phyloP scores from a whole-genome alignment of 2,329 filamentous ascomycete species.

The Amauroascus niger region DNA sequence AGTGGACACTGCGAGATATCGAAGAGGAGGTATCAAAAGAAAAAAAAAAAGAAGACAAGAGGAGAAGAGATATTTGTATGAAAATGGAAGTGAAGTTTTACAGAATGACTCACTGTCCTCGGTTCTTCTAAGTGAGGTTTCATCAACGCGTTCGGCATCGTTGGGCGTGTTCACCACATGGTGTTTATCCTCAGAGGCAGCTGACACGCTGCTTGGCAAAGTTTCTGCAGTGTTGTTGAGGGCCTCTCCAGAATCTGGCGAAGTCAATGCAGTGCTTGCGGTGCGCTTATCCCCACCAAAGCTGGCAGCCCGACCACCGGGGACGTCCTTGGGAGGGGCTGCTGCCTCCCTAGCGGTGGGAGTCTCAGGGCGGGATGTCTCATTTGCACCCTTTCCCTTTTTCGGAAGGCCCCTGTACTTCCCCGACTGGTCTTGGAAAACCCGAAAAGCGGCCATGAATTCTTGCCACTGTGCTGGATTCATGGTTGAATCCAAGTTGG shows the following conservation, averaged over 20 bases:
- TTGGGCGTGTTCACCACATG: background rate
- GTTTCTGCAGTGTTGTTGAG: background rate
- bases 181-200: background rate
- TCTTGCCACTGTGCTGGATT: background rate
- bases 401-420: background rate
- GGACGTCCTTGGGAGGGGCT: background rate
- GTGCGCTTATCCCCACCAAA: background rate
- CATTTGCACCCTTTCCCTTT: background rate
- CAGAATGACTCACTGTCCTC: conserved; percentile 1
- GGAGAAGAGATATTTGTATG: background rate
- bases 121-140: background rate
- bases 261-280: conserved; percentile 1
- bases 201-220: conserved; percentile 2
- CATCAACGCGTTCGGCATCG: background rate
- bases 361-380: too few relatives aligned
- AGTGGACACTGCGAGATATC: background rate
- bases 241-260: background rate
- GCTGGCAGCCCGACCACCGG: background rate
- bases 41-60: background rate
- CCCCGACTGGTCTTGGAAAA: background rate
- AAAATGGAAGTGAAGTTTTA: background rate
- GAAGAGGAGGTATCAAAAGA: background rate
- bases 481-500: background rate
- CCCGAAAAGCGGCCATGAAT: background rate
- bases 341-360: background rate